These are phyloP conservation scores for Solanum hybrid DNA, from an alignment of 305 asterid species.

Conservation along the genomic window DNA sequence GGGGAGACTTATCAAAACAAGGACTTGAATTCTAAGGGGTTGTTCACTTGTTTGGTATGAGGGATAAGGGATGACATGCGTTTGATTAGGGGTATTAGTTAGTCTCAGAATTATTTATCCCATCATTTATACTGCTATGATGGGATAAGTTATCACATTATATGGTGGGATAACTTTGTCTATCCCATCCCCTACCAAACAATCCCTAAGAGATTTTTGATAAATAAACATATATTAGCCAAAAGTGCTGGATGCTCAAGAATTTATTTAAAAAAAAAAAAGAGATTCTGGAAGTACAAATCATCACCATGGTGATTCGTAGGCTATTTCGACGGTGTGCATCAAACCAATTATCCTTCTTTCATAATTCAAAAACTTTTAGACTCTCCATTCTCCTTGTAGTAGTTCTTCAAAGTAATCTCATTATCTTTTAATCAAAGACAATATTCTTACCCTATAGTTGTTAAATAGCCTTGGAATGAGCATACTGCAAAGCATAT, in stretches of 20 bases:
- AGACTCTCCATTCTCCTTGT: not conserved
- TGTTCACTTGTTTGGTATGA: not conserved
- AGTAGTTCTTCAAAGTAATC: not conserved
- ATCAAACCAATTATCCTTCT: not conserved
- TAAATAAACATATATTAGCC: not conserved
- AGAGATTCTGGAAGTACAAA: not conserved
- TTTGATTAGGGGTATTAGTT: not conserved
- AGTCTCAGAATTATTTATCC: not conserved
- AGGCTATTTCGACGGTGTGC: not conserved
- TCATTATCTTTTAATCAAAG: not conserved
- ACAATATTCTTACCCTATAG: too few relatives aligned
- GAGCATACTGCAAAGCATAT: too few relatives aligned
- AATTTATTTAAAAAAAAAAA: not conserved
- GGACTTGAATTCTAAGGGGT: not conserved
- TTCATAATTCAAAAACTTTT: not conserved
- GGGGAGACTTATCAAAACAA: not conserved
- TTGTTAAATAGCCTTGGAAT: too few relatives aligned
- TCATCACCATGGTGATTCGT: not conserved
- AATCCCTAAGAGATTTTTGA: not conserved
- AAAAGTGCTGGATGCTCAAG: not conserved
- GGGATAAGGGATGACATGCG: not conserved
- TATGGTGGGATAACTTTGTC: too few relatives aligned
- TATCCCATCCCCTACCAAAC: not conserved
- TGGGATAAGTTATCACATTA: too few relatives aligned
- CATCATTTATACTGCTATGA: too few relatives aligned